Evolutionary conservation across 1,284 basidiomycete genomes (phyloP).

Genomic region (Paramarasmius palmivorus): DNA sequence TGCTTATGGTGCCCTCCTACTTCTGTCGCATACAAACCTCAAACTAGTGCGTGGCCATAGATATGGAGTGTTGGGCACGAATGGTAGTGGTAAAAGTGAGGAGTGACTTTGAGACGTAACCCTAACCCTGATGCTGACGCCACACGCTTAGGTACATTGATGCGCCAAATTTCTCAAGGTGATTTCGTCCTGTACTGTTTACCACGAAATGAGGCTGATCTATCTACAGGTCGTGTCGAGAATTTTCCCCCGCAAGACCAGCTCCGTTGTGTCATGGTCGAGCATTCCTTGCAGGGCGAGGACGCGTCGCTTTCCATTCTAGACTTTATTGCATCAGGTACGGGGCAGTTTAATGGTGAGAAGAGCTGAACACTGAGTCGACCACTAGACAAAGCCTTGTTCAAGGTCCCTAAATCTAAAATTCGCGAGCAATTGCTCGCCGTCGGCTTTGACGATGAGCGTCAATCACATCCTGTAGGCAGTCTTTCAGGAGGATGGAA

Average conservation of each 20-base stretch:
- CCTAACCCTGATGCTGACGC: too few species aligned
- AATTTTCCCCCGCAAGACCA: slow-evolving; percentile 92
- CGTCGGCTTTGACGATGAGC: slow-evolving; percentile 89
- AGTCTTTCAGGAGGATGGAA: slow-evolving; percentile 99
- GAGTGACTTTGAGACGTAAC: too few species aligned
- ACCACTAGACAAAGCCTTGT: slow-evolving; percentile 59
- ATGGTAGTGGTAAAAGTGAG: slow-evolving; percentile 96
- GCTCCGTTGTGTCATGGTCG: slow-evolving; percentile 92
- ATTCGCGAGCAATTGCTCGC: slow-evolving; percentile 79
- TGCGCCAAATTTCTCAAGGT: slow-evolving; percentile 94
- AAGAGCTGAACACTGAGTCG: neutral
- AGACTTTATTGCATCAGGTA: slow-evolving; percentile 87
- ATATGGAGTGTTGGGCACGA: slow-evolving; percentile 95
- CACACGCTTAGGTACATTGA: too few species aligned
- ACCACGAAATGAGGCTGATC: too few species aligned
- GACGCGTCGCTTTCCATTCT: slow-evolving; percentile 80
- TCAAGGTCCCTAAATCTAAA: slow-evolving; percentile 59
- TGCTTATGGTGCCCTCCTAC: slow-evolving; percentile 93
- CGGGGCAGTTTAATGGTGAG: slow-evolving; percentile 19
- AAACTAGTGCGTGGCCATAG: slow-evolving; percentile 89
- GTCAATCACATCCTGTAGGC: slow-evolving; percentile 86
- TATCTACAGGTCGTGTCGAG: slow-evolving; percentile 95
- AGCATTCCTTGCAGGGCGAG: slow-evolving; percentile 94
- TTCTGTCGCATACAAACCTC: slow-evolving; percentile 94
- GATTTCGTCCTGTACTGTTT: too few species aligned